Evolutionary conservation across 306 rosid genomes (phyloP).

Genomic region (Corylus avellana): DNA sequence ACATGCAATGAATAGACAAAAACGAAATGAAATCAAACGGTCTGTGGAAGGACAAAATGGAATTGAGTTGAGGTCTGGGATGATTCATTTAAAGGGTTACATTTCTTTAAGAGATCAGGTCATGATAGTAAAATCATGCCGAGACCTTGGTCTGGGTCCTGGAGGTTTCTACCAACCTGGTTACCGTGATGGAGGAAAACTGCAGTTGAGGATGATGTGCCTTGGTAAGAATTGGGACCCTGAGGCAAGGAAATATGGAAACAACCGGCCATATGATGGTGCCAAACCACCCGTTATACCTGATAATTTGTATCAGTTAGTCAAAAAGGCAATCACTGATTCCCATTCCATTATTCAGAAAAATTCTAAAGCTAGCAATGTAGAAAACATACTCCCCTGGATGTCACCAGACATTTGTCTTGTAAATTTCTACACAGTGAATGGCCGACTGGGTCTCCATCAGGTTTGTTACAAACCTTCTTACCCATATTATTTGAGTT

Average conservation of each 20-base stretch:
- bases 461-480: conserved; percentile 44
- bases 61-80: conserved; percentile 43
- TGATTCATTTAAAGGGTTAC: conserved; percentile 57
- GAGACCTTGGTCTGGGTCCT: conserved; percentile 49
- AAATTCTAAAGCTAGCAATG: conserved; percentile 17
- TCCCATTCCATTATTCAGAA: conserved; percentile 31
- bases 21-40: conserved; percentile 35
- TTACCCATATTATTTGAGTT: neutral
- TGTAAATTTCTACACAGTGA: conserved; percentile 61
- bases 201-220: conserved; percentile 85
- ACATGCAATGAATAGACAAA: conserved; percentile 46
- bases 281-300: conserved; percentile 60
- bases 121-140: conserved; percentile 53
- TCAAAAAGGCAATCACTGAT: conserved; percentile 45
- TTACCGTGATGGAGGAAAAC: conserved; percentile 50
- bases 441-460: conserved; percentile 79
- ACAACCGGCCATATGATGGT: conserved; percentile 49
- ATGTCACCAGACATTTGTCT: conserved; percentile 65
- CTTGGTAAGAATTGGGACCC: conserved; percentile 91
- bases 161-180: conserved; percentile 93
- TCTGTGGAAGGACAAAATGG: conserved; percentile 15
- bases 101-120: conserved; percentile 53
- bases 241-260: conserved; percentile 42
- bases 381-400: conserved; percentile 34
- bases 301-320: conserved; percentile 34